Evolutionary conservation across 2,329 filamentous ascomycete species (phyloP), one percentile per base, ranked within the genome.

Genomic region (Cordyceps cicadae): DNA sequence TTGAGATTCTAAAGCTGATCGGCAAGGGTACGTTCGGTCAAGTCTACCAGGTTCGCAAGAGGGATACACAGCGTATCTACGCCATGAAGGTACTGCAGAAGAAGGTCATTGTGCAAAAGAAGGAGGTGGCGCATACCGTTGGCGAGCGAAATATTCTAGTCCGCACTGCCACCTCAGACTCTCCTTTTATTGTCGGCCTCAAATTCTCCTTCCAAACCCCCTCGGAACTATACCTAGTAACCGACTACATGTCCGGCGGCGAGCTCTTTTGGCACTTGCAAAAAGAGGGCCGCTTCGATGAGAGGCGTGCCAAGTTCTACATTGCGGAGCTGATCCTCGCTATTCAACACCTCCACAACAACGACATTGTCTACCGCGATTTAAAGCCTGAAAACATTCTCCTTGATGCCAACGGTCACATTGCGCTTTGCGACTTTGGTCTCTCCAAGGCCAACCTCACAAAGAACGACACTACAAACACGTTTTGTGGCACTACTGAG

Each of bases 31-130:
- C 94, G 0, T 99, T 99, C 71, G 94, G 94, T 1, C 94, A 99
- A 73, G 94, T 99, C 2, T 99, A 97, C 72, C 94, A 99, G 73
- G 94, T 99, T 7, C 88, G 91, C 68, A 99, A 99, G 83, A 94
- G 90, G 79, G 94, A 99, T 72, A 97, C 93, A 0, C 86, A 87
- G 68, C 87, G 94, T 50, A 97, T 99, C 63, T 99, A 99, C 70
- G 94, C 94, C 64, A 99, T 99, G 94, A 99, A 99, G 75, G 93
- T 99, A 1, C 79, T 99, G 37, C 97, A 94, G 55, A 99, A 99
- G 81, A 99, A 99, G 80, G 94, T 99, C 58, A 99, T 99, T 69
- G 94, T 99, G 29, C 94, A 99, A 76, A 99, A 99, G 84, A 99
- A 99, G 76, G 94, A 99, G 74, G 92, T 99, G 54, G 92, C 93